These are phyloP conservation scores for Metschnikowia koreensis DNA, from an alignment of 805 yeast genomes.

Conservation along the genomic window DNA sequence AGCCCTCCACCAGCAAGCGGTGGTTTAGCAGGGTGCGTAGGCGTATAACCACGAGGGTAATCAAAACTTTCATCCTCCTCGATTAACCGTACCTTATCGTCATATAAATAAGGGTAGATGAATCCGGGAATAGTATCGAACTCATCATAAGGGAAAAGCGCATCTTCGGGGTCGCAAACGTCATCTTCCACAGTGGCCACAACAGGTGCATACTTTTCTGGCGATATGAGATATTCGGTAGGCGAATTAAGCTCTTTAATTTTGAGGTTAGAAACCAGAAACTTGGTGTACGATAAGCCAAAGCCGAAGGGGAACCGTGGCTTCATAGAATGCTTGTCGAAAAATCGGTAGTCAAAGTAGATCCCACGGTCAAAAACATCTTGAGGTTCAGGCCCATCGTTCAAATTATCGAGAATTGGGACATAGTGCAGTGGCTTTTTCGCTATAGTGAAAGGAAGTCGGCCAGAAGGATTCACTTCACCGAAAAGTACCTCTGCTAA, in stretches of 20 bases:
- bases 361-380: conserved; percentile 48
- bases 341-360: conserved; percentile 55
- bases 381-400: conserved; percentile 33
- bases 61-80: conserved; percentile 39
- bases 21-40: conserved; percentile 35
- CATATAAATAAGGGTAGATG: conserved; percentile 53
- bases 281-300: conserved; percentile 56
- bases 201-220: conserved; percentile 46
- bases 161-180: conserved; percentile 54
- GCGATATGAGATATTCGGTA: conserved; percentile 44
- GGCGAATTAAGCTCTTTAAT: conserved; percentile 44
- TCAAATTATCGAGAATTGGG: conserved; percentile 40
- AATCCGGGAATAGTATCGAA: conserved; percentile 53
- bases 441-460: conserved; percentile 63
- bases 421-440: conserved; percentile 47
- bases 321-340: conserved; percentile 52
- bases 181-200: conserved; percentile 44
- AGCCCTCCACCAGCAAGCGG: conserved; percentile 49
- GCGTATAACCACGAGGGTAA: conserved; percentile 38
- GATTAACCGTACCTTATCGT: conserved; percentile 31
- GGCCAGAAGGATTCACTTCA: conserved; percentile 60
- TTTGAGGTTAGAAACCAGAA: conserved; percentile 34
- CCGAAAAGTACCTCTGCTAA: conserved; percentile 60
- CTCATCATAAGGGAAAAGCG: conserved; percentile 51
- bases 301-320: conserved; percentile 63